Conservation (phyloP, 192 early-diverging fungal species). For the Spizellomyces punctatus region DNA sequence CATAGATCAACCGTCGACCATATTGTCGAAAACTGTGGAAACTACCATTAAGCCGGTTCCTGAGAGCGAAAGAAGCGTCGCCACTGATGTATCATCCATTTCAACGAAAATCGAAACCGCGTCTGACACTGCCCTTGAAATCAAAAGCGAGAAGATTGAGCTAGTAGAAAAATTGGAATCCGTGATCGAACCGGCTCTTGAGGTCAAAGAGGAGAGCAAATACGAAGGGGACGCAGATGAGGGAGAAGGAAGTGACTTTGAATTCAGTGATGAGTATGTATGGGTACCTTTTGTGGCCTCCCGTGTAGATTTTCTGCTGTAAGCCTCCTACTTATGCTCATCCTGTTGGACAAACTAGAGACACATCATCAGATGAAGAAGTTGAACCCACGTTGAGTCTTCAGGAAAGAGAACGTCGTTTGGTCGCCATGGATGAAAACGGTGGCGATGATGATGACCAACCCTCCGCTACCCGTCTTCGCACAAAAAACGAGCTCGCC, state of each 20-base stretch:
- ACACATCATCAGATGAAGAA: slow-evolving; percentile 5
- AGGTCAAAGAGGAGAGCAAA: background rate
- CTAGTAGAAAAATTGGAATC: slow-evolving; percentile 6
- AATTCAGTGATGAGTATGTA: slow-evolving; percentile 3
- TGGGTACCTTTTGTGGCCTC: background rate
- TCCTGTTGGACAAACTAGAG: too few relatives aligned
- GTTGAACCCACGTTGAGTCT: slow-evolving; percentile 7
- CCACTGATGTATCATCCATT: background rate
- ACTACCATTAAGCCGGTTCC: background rate
- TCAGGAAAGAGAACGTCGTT: slow-evolving; percentile 22
- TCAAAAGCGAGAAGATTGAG: background rate
- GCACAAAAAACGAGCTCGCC: slow-evolving; percentile 44
- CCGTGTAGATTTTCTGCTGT: background rate
- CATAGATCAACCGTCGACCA: background rate
- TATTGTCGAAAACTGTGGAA: slow-evolving; percentile 1
- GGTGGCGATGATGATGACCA: slow-evolving; percentile 19
- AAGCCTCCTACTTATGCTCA: too few relatives aligned
- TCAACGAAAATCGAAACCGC: slow-evolving; percentile 8
- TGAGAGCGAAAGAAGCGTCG: background rate
- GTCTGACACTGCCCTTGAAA: background rate
- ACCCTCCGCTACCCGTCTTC: slow-evolving; percentile 4
- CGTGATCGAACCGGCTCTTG: background rate
- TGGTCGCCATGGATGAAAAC: slow-evolving; percentile 20
- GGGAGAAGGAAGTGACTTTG: slow-evolving; percentile 17
- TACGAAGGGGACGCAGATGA: slow-evolving; percentile 13